Evolutionary conservation across 306 rosid species (phyloP).

Genomic region (peach (Prunus persica)): Prunus_persica_NCBIv2 NC_034013.1:738501-739000

Average conservation of each 20-base stretch:
- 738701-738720: slow-evolving; percentile 11
- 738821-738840: slow-evolving; percentile 50
- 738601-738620: neutral
- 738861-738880: slow-evolving; percentile 22
- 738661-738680: neutral
- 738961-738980: too few species aligned
- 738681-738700: neutral
- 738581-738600: neutral
- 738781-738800: slow-evolving; percentile 88
- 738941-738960: neutral
- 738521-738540: slow-evolving; percentile 15
- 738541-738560: neutral
- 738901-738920: slow-evolving; percentile 1
- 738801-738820: slow-evolving; percentile 63
- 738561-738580: neutral
- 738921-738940: slow-evolving; percentile 13
- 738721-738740: slow-evolving; percentile 51
- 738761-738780: slow-evolving; percentile 92
- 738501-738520: slow-evolving; percentile 86
- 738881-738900: slow-evolving; percentile 22
- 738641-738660: neutral
- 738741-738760: slow-evolving; percentile 91
- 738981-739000: too few species aligned
- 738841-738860: slow-evolving; percentile 27
- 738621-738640: neutral